Evolutionary conservation across 805 yeast species (phyloP), one percentile per base, ranked within the genome.

Genomic region (Metschnikowia borealis): DNA sequence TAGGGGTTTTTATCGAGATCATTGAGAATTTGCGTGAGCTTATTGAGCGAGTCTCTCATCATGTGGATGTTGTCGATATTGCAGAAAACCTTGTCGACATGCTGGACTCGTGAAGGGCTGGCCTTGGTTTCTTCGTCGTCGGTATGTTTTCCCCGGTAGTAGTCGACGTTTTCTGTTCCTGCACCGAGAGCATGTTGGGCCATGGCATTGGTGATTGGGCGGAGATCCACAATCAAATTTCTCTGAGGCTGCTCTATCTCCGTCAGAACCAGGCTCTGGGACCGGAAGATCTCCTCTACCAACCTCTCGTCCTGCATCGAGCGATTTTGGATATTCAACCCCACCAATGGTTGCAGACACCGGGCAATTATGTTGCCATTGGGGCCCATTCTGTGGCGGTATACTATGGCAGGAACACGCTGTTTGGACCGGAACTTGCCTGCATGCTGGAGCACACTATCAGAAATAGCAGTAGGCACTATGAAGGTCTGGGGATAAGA

Each of bases 131-230:
- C 49, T 13, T 44, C 39, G 5, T 44, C 46, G 10, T 26, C 46
- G n/a, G 51, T 31, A 10, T 42, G 37, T 33, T 50, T 57, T 1
- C 72, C 76, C 46, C 83, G 78, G 68, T 94, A 92, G 62, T 89
- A 82, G 50, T 92, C 97, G 77, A 90, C 87, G 56, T 81, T 85
- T 63, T 94, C 99, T 0, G 97, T 86, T 0, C 99, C 99, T n/a
- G 97, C 99, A 11, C 99, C 99, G 14, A 94, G 69, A 0, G 98
- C 98, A 42, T 89, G 88, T 61, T 94, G 98, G 0, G 97, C 98
- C 80, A 90, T 80, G 6, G 98, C 98, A 66, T 94, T 94, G 0
- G 97, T 86, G 23, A 90, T 66, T 0, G 99, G 99, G 49, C 99
- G 74, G 20, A 96, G 87, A 69, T 94, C 99, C 4, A 89, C 92